These are phyloP conservation scores for Sphaerulina musiva DNA, from an alignment of 2,329 filamentous ascomycete species.

Conservation along the genomic window DNA sequence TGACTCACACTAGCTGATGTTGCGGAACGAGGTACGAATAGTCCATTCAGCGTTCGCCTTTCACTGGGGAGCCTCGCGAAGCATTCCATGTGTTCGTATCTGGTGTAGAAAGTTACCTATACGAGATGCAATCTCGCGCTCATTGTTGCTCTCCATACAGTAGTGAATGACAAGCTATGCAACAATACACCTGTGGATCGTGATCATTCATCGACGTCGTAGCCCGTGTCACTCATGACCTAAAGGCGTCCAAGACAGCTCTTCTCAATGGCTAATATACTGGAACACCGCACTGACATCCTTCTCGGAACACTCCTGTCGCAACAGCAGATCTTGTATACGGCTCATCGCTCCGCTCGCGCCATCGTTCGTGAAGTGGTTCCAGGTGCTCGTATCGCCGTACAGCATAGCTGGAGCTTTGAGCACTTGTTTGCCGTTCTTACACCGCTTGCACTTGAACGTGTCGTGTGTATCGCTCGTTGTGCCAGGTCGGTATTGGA, in stretches of 20 bases:
- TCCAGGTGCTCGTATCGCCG: conserved; percentile 98
- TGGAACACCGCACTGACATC: conserved; percentile 95
- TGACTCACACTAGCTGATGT: conserved; percentile 3
- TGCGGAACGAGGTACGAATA: conserved; percentile 5
- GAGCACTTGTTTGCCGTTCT: conserved; percentile 70
- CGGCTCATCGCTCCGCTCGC: conserved; percentile 56
- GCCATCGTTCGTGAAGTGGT: conserved; percentile 81
- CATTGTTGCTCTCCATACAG: neutral
- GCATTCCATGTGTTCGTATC: neutral
- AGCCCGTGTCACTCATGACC: neutral
- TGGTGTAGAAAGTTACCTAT: too few relatives aligned
- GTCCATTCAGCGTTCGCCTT: neutral
- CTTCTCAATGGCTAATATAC: conserved; percentile 78
- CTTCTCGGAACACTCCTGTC: conserved; percentile 71
- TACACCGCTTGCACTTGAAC: conserved; percentile 96
- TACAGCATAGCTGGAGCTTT: conserved; percentile 95
- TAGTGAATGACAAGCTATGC: neutral
- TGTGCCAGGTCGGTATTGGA: conserved; percentile 82
- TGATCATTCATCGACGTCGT: neutral
- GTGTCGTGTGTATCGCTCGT: conserved; percentile 94
- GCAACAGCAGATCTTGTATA: conserved; percentile 85
- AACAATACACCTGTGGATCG: neutral
- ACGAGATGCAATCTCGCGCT: neutral
- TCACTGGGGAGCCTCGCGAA: neutral
- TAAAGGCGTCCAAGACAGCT: neutral